These are phyloP conservation scores for Vanrija humicola DNA, from an alignment of 1,284 basidiomycete species.

Conservation along the genomic window DNA sequence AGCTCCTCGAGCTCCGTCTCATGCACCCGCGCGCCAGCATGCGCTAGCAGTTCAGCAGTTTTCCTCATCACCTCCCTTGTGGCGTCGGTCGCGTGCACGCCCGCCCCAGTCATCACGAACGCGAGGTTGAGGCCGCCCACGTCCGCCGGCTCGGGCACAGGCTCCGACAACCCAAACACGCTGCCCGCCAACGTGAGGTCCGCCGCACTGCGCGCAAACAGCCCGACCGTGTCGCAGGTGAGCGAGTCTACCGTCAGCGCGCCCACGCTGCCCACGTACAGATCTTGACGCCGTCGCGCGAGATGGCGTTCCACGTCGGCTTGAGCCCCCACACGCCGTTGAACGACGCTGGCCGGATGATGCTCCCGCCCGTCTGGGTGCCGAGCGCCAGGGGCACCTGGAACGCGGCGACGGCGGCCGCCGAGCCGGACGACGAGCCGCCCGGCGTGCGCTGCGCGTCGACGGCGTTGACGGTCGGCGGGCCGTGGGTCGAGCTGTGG, in stretches of 20 bases:
- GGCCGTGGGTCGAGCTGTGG: constrained; percentile 23
- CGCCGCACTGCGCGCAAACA: constrained; percentile 31
- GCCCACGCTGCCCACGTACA: constrained; percentile 5
- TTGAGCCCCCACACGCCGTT: constrained; percentile 39
- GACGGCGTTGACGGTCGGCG: constrained; percentile 34
- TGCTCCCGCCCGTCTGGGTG: constrained; percentile 29
- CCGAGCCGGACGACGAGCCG: constrained; percentile 36
- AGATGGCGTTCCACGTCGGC: constrained; percentile 38
- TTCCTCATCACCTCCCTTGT: too few species aligned
- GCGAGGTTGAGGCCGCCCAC: constrained; percentile 21
- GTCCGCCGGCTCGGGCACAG: constrained; percentile 3
- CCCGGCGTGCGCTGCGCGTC: constrained; percentile 30
- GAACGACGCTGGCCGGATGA: constrained; percentile 38
- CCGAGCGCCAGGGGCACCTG: constrained; percentile 34
- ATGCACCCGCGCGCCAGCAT: constrained; percentile 26
- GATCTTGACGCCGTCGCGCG: constrained; percentile 38
- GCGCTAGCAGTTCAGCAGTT: constrained; percentile 10
- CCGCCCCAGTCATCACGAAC: constrained; percentile 24
- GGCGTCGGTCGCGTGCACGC: constrained; percentile 12
- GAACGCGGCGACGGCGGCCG: constrained; percentile 37
- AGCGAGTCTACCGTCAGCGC: constrained; percentile 21
- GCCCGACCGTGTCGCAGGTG: constrained; percentile 36
- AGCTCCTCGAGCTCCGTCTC: constrained; percentile 23
- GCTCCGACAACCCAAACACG: constrained; percentile 30
- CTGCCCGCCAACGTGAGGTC: constrained; percentile 31